Conservation (phyloP, 345 rosid species). For the Mangifera indica region DNA sequence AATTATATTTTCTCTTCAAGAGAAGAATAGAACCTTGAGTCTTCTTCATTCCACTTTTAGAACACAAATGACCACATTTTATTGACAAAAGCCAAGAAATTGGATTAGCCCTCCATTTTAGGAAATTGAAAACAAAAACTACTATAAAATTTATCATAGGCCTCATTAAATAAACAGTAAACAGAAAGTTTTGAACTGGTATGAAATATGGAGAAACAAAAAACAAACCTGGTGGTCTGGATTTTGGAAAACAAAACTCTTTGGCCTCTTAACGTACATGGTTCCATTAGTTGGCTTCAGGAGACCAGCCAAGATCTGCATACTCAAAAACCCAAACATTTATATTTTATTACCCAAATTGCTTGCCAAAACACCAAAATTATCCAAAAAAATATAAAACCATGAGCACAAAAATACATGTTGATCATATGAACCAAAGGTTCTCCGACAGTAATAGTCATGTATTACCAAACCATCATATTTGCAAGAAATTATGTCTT, state of each 20-base stretch:
- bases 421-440: too few species aligned
- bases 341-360: neutral
- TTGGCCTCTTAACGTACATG: constrained; percentile 58
- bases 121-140: neutral
- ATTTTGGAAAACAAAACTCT: constrained; percentile 85
- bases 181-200: neutral
- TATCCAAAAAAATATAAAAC: neutral
- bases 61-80: neutral
- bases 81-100: neutral
- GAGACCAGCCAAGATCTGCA: constrained; percentile 90
- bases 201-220: neutral
- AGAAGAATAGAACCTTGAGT: neutral
- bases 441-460: too few species aligned
- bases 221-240: constrained; percentile 86
- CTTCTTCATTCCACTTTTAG: neutral
- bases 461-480: too few species aligned
- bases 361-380: neutral
- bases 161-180: too few species aligned
- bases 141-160: neutral
- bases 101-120: neutral
- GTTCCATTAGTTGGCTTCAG: constrained; percentile 65
- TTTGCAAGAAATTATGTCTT: too few species aligned
- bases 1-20: neutral
- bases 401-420: neutral
- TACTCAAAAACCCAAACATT: constrained; percentile 9